These are phyloP conservation scores for Penicillium fuscoglaucum DNA, from an alignment of 2,329 filamentous ascomycete species.

Conservation along the genomic window DNA sequence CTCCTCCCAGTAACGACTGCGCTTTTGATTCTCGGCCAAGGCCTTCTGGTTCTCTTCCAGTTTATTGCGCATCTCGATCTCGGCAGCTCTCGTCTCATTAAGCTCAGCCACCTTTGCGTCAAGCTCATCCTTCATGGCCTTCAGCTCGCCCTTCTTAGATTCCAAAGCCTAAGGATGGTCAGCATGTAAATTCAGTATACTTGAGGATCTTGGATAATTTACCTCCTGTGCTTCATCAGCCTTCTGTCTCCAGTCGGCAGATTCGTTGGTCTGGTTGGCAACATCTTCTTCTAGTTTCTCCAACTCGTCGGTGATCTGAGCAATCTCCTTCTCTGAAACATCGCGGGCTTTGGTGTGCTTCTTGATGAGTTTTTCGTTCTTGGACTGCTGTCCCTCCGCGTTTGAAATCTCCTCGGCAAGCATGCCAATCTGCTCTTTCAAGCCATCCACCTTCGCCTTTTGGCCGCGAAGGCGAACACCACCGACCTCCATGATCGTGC, in stretches of 20 bases:
- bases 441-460: constrained; percentile 82
- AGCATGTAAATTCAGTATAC: constrained; percentile 20
- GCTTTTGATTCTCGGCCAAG: constrained; percentile 80
- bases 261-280: constrained; percentile 71
- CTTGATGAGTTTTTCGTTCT: constrained; percentile 85
- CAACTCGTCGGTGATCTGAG: constrained; percentile 68
- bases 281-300: constrained; percentile 78
- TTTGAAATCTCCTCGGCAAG: constrained; percentile 79
- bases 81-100: constrained; percentile 81
- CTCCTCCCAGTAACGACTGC: constrained; percentile 81
- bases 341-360: constrained; percentile 83
- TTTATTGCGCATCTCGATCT: constrained; percentile 98
- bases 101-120: constrained; percentile 83
- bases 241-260: constrained; percentile 68
- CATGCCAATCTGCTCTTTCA: constrained; percentile 81
- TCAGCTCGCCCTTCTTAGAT: constrained; percentile 76
- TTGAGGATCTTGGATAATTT: constrained; percentile 15
- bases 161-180: constrained; percentile 58
- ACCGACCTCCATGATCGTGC: constrained; percentile 98
- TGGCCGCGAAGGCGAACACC: constrained; percentile 89
- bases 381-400: constrained; percentile 83
- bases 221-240: constrained; percentile 79
- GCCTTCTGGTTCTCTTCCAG: constrained; percentile 94
- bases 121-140: constrained; percentile 76
- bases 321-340: constrained; percentile 77